Percentiles rank a stretch among this genome's conserved stretches.
These are phyloP conservation scores for Solanum paucissectum DNA, from an alignment of 257 asterid species.

Conservation along the genomic window DNA sequence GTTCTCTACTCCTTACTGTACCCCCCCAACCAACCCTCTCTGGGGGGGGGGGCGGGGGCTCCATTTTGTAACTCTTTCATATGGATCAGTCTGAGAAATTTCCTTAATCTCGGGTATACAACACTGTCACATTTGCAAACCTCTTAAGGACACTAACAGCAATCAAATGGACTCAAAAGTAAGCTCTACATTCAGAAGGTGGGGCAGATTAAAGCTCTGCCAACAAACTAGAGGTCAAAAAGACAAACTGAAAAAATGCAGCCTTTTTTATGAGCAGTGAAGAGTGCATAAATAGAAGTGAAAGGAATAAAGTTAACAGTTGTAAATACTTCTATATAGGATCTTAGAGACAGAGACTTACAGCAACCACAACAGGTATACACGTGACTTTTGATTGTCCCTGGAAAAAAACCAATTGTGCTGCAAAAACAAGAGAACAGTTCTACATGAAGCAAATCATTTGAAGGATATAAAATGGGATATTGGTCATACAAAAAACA, in stretches of 20 bases:
- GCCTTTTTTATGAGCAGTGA: background rate
- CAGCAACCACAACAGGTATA: constrained; percentile 74
- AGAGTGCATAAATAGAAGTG: background rate
- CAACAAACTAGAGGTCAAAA: background rate
- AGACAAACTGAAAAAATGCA: background rate
- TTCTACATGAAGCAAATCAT: background rate
- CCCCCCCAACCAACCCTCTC: background rate
- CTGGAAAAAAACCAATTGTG: constrained; percentile 45
- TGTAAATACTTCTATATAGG: background rate
- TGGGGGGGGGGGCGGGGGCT: background rate
- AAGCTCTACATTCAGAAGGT: background rate
- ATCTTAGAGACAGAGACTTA: constrained; percentile 32
- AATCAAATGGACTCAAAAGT: background rate
- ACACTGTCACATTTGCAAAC: background rate
- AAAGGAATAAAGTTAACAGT: background rate
- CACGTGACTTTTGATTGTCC: constrained; percentile 46
- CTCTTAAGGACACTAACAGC: background rate
- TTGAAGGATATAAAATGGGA: background rate
- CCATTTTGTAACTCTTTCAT: background rate
- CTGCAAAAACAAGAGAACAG: constrained; percentile 30
- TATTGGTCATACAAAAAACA: background rate
- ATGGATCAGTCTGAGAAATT: background rate
- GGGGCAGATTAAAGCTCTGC: background rate
- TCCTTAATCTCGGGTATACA: background rate
- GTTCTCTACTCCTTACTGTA: background rate